Evolutionary conservation across 306 rosid genomes (phyloP), one percentile per base, ranked within the genome.

Genomic region (Medicago lupulina): DNA sequence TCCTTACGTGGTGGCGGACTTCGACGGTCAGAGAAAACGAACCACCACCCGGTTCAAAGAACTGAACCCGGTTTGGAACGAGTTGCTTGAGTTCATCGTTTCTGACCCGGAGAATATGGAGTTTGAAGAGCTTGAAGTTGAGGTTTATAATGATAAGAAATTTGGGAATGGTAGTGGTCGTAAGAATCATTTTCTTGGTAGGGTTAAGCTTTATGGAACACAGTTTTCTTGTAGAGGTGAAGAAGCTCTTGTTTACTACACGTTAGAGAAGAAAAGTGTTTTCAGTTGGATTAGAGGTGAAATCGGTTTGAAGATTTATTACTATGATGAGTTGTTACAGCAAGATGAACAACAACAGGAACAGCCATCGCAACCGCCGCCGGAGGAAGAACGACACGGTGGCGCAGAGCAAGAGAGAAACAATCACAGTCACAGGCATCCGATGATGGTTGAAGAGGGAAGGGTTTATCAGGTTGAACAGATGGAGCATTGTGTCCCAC

Each of bases 221-320:
- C 97, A 89, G 71, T 95, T 95, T 67, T 76, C 89, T 0, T 74
- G 58, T 66, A 88, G 87, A 67, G 98, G 98, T 0, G 86, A 89
- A 8, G 97, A 95, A 21, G 97, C 93, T 6, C 50, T 92, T 59
- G 92, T 88, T 12, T 81, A 67, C 39, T 87, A 51, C 16, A 76
- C 88, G 0, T 62, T 95, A 38, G 98, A 95, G 93, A 95, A 95
- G 97, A 90, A 84, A 82, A 92, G 97, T 71, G 92, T 95, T 2
- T 90, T 95, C 76, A 92, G 96, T 65, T 95, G 96, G 93, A 75
- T 95, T 13, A 76, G 89, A 18, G 98, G 98, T 1, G 97, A 95
- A 60, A 89, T 95, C 38, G 98, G 98, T 3, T 78, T 95, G 73
- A 88, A 77, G 75, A 85, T 85, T 82, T 85, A 82, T 79, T 85